Conservation (phyloP, 148 eudicot species). For the Camellia lanceoleosa region DNA sequence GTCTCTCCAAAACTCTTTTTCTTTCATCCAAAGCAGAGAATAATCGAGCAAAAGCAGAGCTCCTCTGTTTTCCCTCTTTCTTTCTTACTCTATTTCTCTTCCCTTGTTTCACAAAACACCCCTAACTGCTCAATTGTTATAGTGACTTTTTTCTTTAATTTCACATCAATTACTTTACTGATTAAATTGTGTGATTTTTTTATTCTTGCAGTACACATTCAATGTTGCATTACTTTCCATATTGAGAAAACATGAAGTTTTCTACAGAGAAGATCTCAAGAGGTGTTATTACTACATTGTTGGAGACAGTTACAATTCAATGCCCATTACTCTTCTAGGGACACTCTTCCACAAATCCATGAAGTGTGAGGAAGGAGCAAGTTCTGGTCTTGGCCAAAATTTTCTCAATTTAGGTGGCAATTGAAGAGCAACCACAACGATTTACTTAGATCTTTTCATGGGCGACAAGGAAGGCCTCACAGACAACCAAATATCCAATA, state of each 20-base stretch:
- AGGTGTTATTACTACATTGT: conserved; percentile 61
- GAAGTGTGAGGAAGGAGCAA: conserved; percentile 73
- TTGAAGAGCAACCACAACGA: conserved; percentile 45
- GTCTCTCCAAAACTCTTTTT: neutral
- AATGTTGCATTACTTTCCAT: conserved; percentile 87
- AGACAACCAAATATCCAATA: conserved; percentile 60
- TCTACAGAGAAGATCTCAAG: conserved; percentile 76
- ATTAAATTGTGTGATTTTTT: neutral
- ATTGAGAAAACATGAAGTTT: conserved; percentile 67
- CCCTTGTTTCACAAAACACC: neutral
- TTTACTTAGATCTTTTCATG: conserved; percentile 73
- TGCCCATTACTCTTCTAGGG: conserved; percentile 85
- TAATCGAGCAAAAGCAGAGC: conserved; percentile 19
- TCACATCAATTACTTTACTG: neutral
- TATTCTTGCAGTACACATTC: conserved; percentile 71
- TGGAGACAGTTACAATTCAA: conserved; percentile 87
- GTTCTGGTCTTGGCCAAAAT: conserved; percentile 70
- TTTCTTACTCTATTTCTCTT: too few relatives aligned
- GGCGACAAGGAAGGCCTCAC: conserved; percentile 61
- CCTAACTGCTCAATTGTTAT: neutral
- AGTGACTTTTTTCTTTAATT: neutral
- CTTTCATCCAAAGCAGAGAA: conserved; percentile 12
- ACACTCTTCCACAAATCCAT: conserved; percentile 81
- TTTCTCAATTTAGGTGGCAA: conserved; percentile 44
- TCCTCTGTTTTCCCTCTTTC: conserved; percentile 14